Conservation (phyloP, 2,329 filamentous ascomycete species). For the Biscogniauxia mediterranea region DNA sequence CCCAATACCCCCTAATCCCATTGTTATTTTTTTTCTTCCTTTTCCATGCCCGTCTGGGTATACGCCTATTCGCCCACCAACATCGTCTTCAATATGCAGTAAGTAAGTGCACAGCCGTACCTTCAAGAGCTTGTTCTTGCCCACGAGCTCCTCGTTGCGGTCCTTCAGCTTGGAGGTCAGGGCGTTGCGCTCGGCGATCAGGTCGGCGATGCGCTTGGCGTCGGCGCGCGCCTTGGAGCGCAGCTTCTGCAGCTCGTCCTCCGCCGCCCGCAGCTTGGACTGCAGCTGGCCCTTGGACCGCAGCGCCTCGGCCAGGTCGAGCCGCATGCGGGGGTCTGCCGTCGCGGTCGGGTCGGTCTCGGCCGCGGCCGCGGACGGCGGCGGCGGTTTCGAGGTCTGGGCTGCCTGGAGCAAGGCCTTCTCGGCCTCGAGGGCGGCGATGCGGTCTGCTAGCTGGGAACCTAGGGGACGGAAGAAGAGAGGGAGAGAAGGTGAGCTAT, state of each 20-base stretch:
- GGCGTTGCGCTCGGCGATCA: conserved; percentile 61
- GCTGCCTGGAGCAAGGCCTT: conserved; percentile 39
- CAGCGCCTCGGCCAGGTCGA: conserved; percentile 75
- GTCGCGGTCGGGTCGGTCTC: conserved; percentile 20
- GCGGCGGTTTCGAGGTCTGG: conserved; percentile 21
- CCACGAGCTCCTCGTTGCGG: conserved; percentile 78
- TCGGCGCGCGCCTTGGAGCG: conserved; percentile 61
- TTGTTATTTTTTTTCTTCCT: too few relatives aligned
- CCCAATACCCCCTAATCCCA: too few relatives aligned
- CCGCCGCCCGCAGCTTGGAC: conserved; percentile 58
- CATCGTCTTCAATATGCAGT: too few relatives aligned
- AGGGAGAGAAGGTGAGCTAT: not conserved
- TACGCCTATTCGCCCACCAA: too few relatives aligned
- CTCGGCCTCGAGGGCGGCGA: conserved; percentile 61
- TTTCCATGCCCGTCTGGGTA: too few relatives aligned
- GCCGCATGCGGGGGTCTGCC: conserved; percentile 45
- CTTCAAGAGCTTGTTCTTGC: conserved; percentile 80
- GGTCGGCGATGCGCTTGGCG: conserved; percentile 55
- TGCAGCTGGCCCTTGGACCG: conserved; percentile 70
- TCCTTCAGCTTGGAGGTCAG: conserved; percentile 71
- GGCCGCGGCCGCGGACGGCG: conserved; percentile 27
- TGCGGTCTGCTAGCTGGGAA: conserved; percentile 51
- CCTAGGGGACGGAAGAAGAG: conserved; percentile 16
- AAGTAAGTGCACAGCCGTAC: conserved; percentile 38
- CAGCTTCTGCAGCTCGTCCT: conserved; percentile 63